A percentile compares a stretch with the other conserved stretches of the same genome.
These are phyloP conservation scores for Torrubiella hemipterigena DNA, from an alignment of 2,329 filamentous ascomycete species.

Conservation along the genomic window DNA sequence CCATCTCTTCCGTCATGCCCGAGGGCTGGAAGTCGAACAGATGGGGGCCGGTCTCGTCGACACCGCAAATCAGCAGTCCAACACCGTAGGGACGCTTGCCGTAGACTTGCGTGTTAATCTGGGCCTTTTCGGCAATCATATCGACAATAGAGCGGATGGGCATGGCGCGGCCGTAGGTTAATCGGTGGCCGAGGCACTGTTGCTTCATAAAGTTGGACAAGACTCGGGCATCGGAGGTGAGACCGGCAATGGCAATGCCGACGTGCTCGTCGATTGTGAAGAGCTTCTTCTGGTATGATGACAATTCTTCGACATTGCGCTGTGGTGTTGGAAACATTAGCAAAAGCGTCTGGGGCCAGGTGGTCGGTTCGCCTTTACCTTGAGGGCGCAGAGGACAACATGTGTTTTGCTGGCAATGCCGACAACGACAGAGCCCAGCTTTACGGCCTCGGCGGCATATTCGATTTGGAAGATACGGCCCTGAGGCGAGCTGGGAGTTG, in stretches of 20 bases:
- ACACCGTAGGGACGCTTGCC: conserved; percentile 95
- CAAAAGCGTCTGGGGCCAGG: conserved; percentile 6
- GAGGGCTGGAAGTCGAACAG: conserved; percentile 97
- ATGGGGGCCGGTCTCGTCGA: conserved; percentile 88
- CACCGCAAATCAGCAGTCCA: conserved; percentile 80
- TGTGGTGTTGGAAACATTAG: conserved; percentile 21
- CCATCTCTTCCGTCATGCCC: conserved; percentile 94
- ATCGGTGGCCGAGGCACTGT: conserved; percentile 88
- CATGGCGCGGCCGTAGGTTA: conserved; percentile 91
- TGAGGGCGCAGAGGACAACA: conserved; percentile 87
- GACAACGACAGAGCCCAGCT: conserved; percentile 96
- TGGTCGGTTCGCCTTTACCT: conserved; percentile 44
- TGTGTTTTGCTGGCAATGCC: conserved; percentile 97
- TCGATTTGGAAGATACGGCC: conserved; percentile 99
- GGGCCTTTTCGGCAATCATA: conserved; percentile 90
- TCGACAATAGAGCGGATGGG: conserved; percentile 79
- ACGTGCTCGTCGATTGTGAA: conserved; percentile 94
- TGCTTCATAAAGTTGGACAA: conserved; percentile 99
- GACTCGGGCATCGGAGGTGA: conserved; percentile 94
- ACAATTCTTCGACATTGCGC: conserved; percentile 98
- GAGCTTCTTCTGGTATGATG: conserved; percentile 99
- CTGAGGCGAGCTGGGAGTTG: conserved; percentile 70
- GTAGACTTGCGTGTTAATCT: conserved; percentile 96
- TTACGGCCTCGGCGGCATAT: conserved; percentile 96
- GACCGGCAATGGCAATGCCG: conserved; percentile 88